Evolutionary conservation across 1,284 basidiomycete species (phyloP), one percentile per base, ranked within the genome.

Genomic region (Tilletia caries): DNA sequence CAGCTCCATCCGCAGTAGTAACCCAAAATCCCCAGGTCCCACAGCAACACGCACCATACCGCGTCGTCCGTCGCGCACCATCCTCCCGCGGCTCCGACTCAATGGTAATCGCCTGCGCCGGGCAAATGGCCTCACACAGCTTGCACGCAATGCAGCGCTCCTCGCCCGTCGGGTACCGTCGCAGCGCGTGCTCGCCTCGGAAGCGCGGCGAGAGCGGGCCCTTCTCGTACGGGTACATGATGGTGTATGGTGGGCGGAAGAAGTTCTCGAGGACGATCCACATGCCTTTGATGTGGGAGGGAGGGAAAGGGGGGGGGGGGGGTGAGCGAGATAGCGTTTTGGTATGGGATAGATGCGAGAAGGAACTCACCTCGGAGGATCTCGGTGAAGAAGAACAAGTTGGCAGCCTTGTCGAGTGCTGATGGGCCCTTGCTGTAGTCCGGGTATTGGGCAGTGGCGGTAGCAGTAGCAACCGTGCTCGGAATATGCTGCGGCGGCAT

Each of bases 131-230:
- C 85, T 99, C 96, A 83, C 96, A 99, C 32, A 99, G 89, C 85
- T 98, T 98, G 87, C 96, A 99, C 48, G 96, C 95, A 75, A 99
- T 99, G 86, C 96, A 99, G 68, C 96, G 89, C 85, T 99, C 96
- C 86, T 99, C 96, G 46, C 96, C 96, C 74, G 92, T 95, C 23
- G 96, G 94, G 86, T 99, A 99, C 82, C 96, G 88, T 71, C 96
- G 89, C 75, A 99, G 86, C n/a, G 96, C 96, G 85, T 99, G 96
- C 85, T 99, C 96, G 70, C 96, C 96, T 83, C 96, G 90, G 88
- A 99, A 99, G 74, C 96, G 92, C 54, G 96, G 95, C 50, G 93
- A 96, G 69, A 98, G 86, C 48, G 96, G 96, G 25, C 96, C 96
- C 85, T 98, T 98, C 86, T 99, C 96, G 60, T 75, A 75, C 8